phyloP scores from a whole-genome alignment of 805 yeast genomes.

The Candida boidinii region DNA sequence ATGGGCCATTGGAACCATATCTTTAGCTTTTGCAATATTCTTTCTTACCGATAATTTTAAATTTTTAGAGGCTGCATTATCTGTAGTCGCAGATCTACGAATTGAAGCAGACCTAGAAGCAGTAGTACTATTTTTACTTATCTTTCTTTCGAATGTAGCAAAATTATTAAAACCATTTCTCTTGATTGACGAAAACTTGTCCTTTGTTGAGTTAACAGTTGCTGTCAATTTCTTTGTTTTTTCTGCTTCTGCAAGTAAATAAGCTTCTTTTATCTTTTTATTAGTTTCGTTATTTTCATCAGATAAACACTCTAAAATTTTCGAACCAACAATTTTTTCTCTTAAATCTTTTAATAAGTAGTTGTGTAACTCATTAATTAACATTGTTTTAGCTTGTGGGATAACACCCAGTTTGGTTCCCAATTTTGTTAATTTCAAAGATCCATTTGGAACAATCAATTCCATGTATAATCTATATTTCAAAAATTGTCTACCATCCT shows the following conservation, averaged over 20 bases:
- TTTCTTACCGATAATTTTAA: too few relatives aligned
- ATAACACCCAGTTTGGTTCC: constrained; percentile 28
- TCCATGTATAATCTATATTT: constrained; percentile 51
- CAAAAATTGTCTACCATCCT: constrained; percentile 47
- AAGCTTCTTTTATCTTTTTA: constrained; percentile 24
- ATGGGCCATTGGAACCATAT: constrained; percentile 44
- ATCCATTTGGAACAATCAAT: constrained; percentile 39
- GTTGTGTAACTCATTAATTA: constrained; percentile 55
- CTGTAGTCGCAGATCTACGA: constrained; percentile 38
- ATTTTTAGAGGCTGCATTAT: not conserved
- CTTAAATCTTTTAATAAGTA: constrained; percentile 64
- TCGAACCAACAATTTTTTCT: constrained; percentile 65
- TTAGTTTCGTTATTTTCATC: constrained; percentile 45
- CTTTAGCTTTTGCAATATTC: too few relatives aligned
- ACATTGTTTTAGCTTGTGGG: constrained; percentile 48
- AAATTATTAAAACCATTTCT: too few relatives aligned
- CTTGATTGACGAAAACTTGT: too few relatives aligned
- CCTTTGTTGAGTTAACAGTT: too few relatives aligned
- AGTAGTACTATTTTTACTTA: constrained; percentile 55
- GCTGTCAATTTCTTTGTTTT: constrained; percentile 10
- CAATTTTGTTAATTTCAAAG: constrained; percentile 18
- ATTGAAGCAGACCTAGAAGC: too few relatives aligned
- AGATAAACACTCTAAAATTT: constrained; percentile 51
- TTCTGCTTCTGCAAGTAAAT: constrained; percentile 19
- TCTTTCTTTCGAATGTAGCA: constrained; percentile 31